These are phyloP conservation scores for Grosmannia serpens DNA, from an alignment of 2,329 filamentous ascomycete genomes.

Conservation along the genomic window DNA sequence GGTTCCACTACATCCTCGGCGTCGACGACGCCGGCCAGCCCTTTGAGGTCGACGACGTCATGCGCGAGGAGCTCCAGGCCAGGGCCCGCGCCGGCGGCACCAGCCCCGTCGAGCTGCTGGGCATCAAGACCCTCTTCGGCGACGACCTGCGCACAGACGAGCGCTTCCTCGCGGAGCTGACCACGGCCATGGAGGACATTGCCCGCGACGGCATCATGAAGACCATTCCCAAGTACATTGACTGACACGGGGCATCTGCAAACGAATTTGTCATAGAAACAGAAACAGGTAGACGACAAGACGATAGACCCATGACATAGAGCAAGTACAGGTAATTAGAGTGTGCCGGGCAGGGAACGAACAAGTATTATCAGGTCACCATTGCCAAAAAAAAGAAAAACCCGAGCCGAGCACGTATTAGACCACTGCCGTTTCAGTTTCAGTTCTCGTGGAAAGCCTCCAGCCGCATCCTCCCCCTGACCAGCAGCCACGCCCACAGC, in stretches of 20 bases:
- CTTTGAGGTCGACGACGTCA: constrained; percentile 33
- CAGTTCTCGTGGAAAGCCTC: background rate
- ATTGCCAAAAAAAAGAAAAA: no score
- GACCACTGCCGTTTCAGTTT: background rate
- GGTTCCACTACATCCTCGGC: constrained; percentile 41
- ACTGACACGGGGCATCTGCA: no score
- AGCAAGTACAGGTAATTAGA: background rate
- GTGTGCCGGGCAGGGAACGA: no score
- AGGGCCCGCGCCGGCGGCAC: constrained; percentile 31
- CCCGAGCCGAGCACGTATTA: no score
- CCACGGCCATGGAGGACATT: constrained; percentile 34
- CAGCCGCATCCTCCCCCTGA: constrained; percentile 29
- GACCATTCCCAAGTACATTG: constrained; percentile 37
- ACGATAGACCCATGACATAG: background rate
- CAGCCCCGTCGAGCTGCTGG: constrained; percentile 29
- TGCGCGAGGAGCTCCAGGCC: constrained; percentile 34
- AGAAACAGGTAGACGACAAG: background rate
- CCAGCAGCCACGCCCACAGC: constrained; percentile 40
- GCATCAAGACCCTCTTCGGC: constrained; percentile 35
- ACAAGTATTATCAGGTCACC: no score
- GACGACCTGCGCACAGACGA: constrained; percentile 37
- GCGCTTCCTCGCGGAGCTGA: constrained; percentile 34
- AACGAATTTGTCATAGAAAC: background rate
- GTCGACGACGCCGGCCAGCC: constrained; percentile 33
- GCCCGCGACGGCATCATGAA: constrained; percentile 34